These are phyloP conservation scores for Sporothrix curviconia DNA, from an alignment of 2,329 filamentous ascomycete species.

Conservation along the genomic window DNA sequence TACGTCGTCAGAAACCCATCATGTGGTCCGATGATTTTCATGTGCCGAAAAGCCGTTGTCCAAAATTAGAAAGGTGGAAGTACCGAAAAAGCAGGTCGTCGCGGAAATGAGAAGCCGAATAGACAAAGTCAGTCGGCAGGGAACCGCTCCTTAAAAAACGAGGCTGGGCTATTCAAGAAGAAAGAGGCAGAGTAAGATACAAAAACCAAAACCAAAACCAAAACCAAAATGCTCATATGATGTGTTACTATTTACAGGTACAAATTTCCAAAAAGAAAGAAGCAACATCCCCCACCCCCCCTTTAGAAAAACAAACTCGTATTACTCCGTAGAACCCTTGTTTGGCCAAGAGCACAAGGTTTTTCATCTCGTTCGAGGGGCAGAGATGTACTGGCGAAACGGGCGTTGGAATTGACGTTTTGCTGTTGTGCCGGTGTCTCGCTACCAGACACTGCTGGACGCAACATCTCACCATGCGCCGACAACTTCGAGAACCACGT, in stretches of 20 bases:
- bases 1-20: not conserved
- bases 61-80: not conserved
- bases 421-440: not conserved
- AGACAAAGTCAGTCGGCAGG: not conserved
- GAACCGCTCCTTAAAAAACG: not conserved
- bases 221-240: no score
- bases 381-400: no score
- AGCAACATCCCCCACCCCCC: no score
- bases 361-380: no score
- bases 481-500: slow-evolving; percentile 71
- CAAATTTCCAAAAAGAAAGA: not conserved
- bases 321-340: not conserved
- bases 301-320: no score
- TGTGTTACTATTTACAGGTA: no score
- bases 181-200: no score
- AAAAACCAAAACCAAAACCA: no score
- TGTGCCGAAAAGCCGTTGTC: not conserved
- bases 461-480: slow-evolving; percentile 36
- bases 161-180: not conserved
- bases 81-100: not conserved
- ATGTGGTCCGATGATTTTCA: not conserved
- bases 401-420: no score
- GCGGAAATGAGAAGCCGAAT: not conserved
- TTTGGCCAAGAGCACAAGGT: no score
- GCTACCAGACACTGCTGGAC: not conserved